A percentile compares a stretch with the other conserved stretches of the same genome.
These are phyloP conservation scores for Viridothelium virens DNA, from an alignment of 495 filamentous ascomycete genomes.

Conservation along the genomic window DNA sequence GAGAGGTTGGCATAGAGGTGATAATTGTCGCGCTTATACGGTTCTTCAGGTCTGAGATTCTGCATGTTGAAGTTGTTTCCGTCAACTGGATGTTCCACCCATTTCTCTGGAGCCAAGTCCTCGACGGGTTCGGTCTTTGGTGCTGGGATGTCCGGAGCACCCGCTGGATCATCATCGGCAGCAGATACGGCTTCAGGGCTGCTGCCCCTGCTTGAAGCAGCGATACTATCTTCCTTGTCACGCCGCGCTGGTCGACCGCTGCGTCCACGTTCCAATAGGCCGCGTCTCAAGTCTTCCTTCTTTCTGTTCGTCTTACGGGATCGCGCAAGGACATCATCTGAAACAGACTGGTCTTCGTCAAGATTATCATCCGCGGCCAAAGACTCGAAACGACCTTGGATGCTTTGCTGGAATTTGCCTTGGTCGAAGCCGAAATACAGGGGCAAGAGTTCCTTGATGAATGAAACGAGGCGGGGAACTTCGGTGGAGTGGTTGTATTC, in stretches of 20 bases:
- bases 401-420: conserved; percentile 64
- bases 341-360: conserved; percentile 48
- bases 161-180: conserved; percentile 50
- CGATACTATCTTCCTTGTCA: conserved; percentile 66
- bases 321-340: conserved; percentile 47
- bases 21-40: conserved; percentile 68
- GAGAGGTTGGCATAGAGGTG: conserved; percentile 83
- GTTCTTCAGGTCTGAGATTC: conserved; percentile 67
- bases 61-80: conserved; percentile 48
- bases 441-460: conserved; percentile 82
- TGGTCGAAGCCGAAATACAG: conserved; percentile 80
- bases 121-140: conserved; percentile 21
- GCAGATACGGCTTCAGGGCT: conserved; percentile 73
- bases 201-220: conserved; percentile 70
- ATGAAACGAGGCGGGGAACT: conserved; percentile 64
- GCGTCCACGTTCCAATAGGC: conserved; percentile 70
- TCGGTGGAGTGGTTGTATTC: conserved; percentile 64
- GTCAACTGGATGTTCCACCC: conserved; percentile 52
- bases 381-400: conserved; percentile 59
- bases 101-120: conserved; percentile 36
- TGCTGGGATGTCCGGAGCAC: conserved; percentile 34
- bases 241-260: conserved; percentile 49
- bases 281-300: conserved; percentile 74
- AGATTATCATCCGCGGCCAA: conserved; percentile 62
- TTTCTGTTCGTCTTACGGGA: conserved; percentile 59